Base-by-base conservation (phyloP, 2,329 filamentous ascomycete genomes). In the Aspergillus aculeatus region DNA sequence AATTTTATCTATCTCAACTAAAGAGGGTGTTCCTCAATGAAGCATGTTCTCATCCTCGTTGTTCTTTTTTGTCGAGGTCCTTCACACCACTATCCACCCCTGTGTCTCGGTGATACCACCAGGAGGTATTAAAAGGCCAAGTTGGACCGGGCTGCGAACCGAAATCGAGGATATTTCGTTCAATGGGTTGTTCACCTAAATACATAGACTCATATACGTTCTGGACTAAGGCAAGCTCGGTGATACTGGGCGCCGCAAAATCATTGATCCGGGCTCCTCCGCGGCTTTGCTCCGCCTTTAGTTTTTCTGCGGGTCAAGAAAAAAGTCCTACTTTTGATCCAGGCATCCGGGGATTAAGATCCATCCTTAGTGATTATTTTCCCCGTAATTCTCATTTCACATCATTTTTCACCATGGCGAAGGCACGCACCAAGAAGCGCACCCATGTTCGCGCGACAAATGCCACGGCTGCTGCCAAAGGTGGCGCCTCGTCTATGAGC, bases 61-160 rank as follows among this genome's bases (percentile, higher is more conserved):
- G 81, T 62, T 83, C 84, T 71, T 87, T 86, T 64, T 96, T 91
- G 48, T 90, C 84, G 66, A 92, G 75, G 57, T 85, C 83, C 81
- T 94, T 96, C 89, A 97, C 57, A 83, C 85, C 53, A 90, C 86
- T 0, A 92, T 89, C 58, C 90, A 83, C 50, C 91, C 82, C 74
- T 96, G 92, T 0, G 93, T 93, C 75, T 96, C 91, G 54, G 89
- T 87, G 0, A 96, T 90, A 2, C 91, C 83, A 57, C 86, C 81
- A 64, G 88, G 87, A 75, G 96, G 89, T 0, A 93, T 83, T 86
- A 96, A 90, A 0, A 93, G 26, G 26, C 2, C 26, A 29, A 10
- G 26, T 7, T 29, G 26, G 5, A 10, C 26, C 26, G 26, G 26
- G 9, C 7, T 10, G 26, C 26, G 7, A 3, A 10, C 5, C 5